phyloP scores from a whole-genome alignment of 2,329 filamentous ascomycete species.

The Pseudodiploospora longispora region DNA sequence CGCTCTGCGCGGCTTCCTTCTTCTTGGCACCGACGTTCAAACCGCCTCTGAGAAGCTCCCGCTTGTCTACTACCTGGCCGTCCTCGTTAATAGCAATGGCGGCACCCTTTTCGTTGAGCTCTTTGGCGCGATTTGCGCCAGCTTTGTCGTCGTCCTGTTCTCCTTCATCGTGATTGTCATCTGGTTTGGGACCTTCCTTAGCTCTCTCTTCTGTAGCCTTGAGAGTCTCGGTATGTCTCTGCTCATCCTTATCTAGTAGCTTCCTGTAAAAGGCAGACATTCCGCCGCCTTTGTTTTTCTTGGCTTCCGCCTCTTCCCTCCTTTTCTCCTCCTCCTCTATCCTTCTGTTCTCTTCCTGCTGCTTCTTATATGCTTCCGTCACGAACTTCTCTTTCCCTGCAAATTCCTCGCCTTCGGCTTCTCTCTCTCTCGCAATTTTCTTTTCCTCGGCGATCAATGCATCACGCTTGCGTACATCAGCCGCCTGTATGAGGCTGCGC shows the following conservation, averaged over 20 bases:
- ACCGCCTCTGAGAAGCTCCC: constrained; percentile 68
- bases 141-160: constrained; percentile 45
- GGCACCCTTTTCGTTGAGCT: constrained; percentile 55
- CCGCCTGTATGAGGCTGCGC: constrained; percentile 62
- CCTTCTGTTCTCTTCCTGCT: constrained; percentile 65
- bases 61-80: constrained; percentile 74
- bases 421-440: constrained; percentile 67
- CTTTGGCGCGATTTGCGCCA: constrained; percentile 56
- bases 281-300: constrained; percentile 55
- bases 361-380: constrained; percentile 72
- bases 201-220: constrained; percentile 54
- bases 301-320: constrained; percentile 55
- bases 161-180: constrained; percentile 22
- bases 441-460: constrained; percentile 73
- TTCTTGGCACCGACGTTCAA: constrained; percentile 64
- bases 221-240: constrained; percentile 60
- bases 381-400: constrained; percentile 82
- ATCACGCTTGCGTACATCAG: constrained; percentile 70
- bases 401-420: constrained; percentile 73
- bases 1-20: constrained; percentile 32
- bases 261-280: constrained; percentile 75
- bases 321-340: constrained; percentile 64
- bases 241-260: constrained; percentile 62
- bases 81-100: constrained; percentile 70
- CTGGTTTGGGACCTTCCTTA: constrained; percentile 27